These are phyloP conservation scores for Nakazawaea pomicola DNA, from an alignment of 805 yeast genomes.

Conservation along the genomic window DNA sequence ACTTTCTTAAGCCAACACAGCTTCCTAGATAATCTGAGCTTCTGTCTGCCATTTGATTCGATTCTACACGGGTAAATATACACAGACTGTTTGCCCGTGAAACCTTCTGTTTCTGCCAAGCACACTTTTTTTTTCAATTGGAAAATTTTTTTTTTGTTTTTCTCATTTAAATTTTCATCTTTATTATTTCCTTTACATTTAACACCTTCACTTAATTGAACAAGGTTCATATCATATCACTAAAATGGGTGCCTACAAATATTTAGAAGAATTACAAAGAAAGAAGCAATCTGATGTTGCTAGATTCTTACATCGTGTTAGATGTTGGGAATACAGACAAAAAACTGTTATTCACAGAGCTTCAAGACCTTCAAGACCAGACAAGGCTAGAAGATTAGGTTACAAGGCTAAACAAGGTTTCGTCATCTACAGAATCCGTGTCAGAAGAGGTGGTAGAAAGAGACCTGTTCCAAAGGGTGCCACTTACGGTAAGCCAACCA, in stretches of 20 bases:
- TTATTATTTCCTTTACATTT: too few species aligned
- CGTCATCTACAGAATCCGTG: slow-evolving; percentile 97
- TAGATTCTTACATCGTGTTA: slow-evolving; percentile 98
- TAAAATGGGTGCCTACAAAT: slow-evolving; percentile 99
- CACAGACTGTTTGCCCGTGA: too few species aligned
- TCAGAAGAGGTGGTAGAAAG: slow-evolving; percentile 99
- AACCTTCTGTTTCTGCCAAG: too few species aligned
- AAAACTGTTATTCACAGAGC: slow-evolving; percentile 98
- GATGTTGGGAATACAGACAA: slow-evolving; percentile 99
- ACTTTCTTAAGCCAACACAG: too few species aligned
- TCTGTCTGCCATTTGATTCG: too few species aligned
- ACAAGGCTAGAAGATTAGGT: slow-evolving; percentile 99
- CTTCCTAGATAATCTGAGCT: too few species aligned
- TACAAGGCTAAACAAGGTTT: slow-evolving; percentile 99
- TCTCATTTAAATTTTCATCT: slow-evolving; percentile 31
- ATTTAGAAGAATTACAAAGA: slow-evolving; percentile 98
- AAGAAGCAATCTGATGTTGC: slow-evolving; percentile 99
- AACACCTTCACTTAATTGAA: background rate
- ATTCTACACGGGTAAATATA: too few species aligned
- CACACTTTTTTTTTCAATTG: too few species aligned
- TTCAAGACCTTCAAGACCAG: slow-evolving; percentile 98
- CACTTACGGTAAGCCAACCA: slow-evolving; percentile 99
- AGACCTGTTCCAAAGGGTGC: slow-evolving; percentile 99
- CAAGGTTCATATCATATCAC: slow-evolving; percentile 1
- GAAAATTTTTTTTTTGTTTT: slow-evolving; percentile 19